Evolutionary conservation across 2,329 filamentous ascomycete genomes (phyloP), one percentile per base, ranked within the genome.

Genomic region (Calonectria montana): DNA sequence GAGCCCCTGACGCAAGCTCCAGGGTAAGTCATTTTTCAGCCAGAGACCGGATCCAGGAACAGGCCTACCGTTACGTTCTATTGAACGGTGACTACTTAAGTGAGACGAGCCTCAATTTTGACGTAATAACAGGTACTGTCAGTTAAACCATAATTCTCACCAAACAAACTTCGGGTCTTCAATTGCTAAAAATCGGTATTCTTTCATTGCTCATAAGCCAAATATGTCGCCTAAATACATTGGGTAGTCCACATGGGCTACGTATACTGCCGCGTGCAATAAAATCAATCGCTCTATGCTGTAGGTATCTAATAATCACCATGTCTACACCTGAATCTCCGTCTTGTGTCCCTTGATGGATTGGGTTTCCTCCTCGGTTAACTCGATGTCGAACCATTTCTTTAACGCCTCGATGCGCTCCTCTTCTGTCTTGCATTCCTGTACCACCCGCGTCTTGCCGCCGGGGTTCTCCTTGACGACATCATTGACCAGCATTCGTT

Each of bases 381-480:
- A 80, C 37, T 82, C 81, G 73, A 92, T 87, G 15, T 83, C 87
- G 81, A 92, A 91, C 77, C 85, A 86, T 73, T 86, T 84, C 64
- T 83, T 84, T 74, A 92, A 77, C 13, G 84, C 88, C 68, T 81
- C 71, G n/a, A 91, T 80, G 50, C 90, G 85, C 79, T 91, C 88
- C 10, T 80, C 80, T 77, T 93, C 91, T 0, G 74, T 88, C 75
- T 80, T 80, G 70, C 89, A 86, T 50, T 81, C 82, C 72, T 83
- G 80, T 12, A 91, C 76, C 15, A 88, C 76, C 72, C 84, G 82
- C 18, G 87, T 88, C 80, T 85, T 84, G 3, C 88, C 89, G 12
- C 84, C 83, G 37, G 88, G 73, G 74, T 89, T 88, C 81, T 83
- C 84, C 81, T 92, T 92, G 50, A 92, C 81, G 21, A 85, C 81